Conservation (phyloP, 1,284 basidiomycete species). For the Moniliophthora roreri region DNA sequence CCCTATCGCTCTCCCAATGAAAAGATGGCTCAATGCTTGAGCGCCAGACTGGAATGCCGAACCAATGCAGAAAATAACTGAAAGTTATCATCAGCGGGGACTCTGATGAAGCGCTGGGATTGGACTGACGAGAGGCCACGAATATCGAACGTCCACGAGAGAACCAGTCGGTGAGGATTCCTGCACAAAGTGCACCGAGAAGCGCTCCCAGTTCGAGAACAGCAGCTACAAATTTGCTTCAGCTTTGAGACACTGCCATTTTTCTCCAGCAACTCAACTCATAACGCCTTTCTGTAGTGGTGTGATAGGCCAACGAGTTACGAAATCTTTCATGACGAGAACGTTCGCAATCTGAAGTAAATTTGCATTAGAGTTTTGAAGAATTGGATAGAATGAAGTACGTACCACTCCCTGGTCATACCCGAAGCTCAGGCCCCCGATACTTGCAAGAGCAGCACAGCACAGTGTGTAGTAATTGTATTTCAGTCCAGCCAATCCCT, state of each 20-base stretch:
- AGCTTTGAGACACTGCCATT: not conserved
- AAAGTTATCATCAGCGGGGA: not conserved
- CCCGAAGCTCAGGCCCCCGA: constrained; percentile 80
- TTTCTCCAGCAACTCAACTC: constrained; percentile 47
- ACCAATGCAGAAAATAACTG: constrained; percentile 72
- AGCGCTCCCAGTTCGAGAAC: constrained; percentile 76
- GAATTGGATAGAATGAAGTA: constrained; percentile 1
- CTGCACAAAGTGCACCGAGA: constrained; percentile 65
- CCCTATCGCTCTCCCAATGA: constrained; percentile 69
- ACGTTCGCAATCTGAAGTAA: constrained; percentile 72
- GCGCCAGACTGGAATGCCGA: constrained; percentile 69
- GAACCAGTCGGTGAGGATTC: constrained; percentile 64
- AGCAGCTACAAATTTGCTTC: constrained; percentile 49
- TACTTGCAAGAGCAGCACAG: constrained; percentile 70
- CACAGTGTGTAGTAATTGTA: constrained; percentile 61
- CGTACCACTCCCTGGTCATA: constrained; percentile 70
- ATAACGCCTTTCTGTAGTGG: constrained; percentile 73
- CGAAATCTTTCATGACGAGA: constrained; percentile 79
- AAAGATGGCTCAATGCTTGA: constrained; percentile 52
- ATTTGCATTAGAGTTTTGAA: constrained; percentile 1
- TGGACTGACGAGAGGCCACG: constrained; percentile 57
- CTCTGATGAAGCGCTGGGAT: not conserved
- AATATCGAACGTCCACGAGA: constrained; percentile 70
- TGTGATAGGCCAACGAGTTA: constrained; percentile 61
- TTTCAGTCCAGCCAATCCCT: constrained; percentile 59